Evolutionary conservation across 2,329 filamentous ascomycete genomes (phyloP), one percentile per base, ranked within the genome.

Genomic region (Colletotrichum kahawae): DNA sequence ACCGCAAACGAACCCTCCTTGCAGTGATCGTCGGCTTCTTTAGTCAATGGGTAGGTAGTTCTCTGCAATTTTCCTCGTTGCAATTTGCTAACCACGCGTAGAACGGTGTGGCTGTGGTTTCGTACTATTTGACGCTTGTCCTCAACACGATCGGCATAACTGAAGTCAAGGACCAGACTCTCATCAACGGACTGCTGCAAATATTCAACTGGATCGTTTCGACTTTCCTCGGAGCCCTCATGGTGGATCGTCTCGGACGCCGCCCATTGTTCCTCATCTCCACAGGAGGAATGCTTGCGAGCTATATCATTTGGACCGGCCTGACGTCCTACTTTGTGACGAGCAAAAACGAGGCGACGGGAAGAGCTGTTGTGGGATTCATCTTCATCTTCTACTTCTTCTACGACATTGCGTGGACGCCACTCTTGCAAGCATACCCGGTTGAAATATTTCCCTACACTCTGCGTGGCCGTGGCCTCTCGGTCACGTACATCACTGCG

Each of bases 221-320:
- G 3, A 74, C 71, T 12, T 74, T 71, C 38, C 70, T 72, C 7
- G 87, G 87, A 67, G 84, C 89, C 73, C 78, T 81, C 21, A 80
- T 87, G 57, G 79, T 89, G 38, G 88, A 90, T 77, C 84, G 81
- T 16, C 79, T 78, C 7, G 77, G 77, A 29, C 72, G 77, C 18
- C 59, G 88, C 71, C 88, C 87, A 77, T 82, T 88, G 2, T 82
- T 90, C n/a, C 84, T 89, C 62, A 82, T 84, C 48, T 83, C 82
- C 7, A 83, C 84, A 10, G 79, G 74, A 21, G 78, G 78, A 10
- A 77, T 81, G 27, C 79, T 63, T 24, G 78, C 78, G 21, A 76
- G 78, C 5, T 78, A 82, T 12, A 78, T 81, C 21, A 79, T 81
- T 59, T 80, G 80, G 59, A 78, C 80, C 3, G 80, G 79, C 10